These are phyloP conservation scores for Candida ascalaphidarum DNA, from an alignment of 805 yeast genomes.

Conservation along the genomic window DNA sequence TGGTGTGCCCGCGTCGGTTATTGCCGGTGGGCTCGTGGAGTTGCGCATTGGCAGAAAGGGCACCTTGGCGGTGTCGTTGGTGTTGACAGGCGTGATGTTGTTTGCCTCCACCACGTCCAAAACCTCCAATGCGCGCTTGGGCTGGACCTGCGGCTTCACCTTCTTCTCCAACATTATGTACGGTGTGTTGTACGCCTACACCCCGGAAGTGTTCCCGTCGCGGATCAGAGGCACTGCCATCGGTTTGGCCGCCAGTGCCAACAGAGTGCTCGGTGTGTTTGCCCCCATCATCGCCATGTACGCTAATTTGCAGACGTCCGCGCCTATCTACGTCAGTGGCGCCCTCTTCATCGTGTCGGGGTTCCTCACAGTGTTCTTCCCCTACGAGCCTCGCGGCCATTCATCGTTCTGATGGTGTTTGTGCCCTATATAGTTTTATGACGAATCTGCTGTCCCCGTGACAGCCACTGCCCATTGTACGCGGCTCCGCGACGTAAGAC, in stretches of 20 bases:
- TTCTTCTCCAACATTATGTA: slow-evolving; percentile 42
- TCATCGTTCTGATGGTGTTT: too few species aligned
- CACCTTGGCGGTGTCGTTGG: slow-evolving; percentile 32
- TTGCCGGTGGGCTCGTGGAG: slow-evolving; percentile 8
- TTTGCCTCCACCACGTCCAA: slow-evolving; percentile 58
- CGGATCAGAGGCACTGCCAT: slow-evolving; percentile 47
- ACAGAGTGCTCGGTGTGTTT: slow-evolving; percentile 45
- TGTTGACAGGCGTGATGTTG: slow-evolving; percentile 47
- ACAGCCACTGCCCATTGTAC: too few species aligned
- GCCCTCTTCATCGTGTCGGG: slow-evolving; percentile 43
- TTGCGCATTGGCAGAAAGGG: slow-evolving; percentile 8
- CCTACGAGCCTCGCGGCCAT: too few species aligned
- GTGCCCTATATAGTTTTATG: too few species aligned
- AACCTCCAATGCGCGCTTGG: slow-evolving; percentile 36
- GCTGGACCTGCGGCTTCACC: slow-evolving; percentile 40
- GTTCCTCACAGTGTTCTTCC: slow-evolving; percentile 16
- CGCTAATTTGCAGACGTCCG: slow-evolving; percentile 45
- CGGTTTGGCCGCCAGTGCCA: slow-evolving; percentile 48
- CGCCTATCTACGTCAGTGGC: slow-evolving; percentile 57
- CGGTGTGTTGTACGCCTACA: slow-evolving; percentile 55
- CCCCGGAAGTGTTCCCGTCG: slow-evolving; percentile 55
- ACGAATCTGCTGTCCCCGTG: too few species aligned
- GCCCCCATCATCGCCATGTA: slow-evolving; percentile 51
- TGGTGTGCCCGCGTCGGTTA: slow-evolving; percentile 7
- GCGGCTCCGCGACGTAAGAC: too few species aligned